Evolutionary conservation across 2,329 filamentous ascomycete genomes (phyloP), one percentile per base, ranked within the genome.

Genomic region (Xylaria sp.): DNA sequence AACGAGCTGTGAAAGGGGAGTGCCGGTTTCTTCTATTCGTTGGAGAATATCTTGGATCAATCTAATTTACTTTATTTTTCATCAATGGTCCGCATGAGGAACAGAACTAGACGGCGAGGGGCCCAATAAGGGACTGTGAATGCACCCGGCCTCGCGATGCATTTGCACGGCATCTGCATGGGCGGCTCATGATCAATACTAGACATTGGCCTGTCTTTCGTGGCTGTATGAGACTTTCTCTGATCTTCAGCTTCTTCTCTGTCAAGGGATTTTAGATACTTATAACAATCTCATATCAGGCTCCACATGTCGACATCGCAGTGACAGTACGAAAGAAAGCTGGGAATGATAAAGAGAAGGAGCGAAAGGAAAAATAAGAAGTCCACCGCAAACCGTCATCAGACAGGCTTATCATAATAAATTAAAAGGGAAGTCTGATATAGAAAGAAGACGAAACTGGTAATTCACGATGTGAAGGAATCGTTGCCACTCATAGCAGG

Each of bases 41-140:
- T 48, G 68, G 65, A 55, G 46, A 41, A 67, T 67, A 64, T 58
- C 57, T 65, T 61, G 50, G 18, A 44, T 41, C 66, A 57, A 69
- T 63, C 61, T 63, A 63, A 37, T 10, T 4, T 56, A 56, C 54
- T 18, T 37, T 9, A 12, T 25, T 41, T 23, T 58, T 46, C 12
- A 54, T 37, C 37, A 13, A 7, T 20, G 39, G 18, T 15, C n/a
- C 37, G 25, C 51, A 34, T 18, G 31, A 48, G 10, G n/a, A 25
- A 2, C 20, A 15, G 20, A 20, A 31, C 25, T 51, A 2, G n/a
- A 13, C 7, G 20, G n/a, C 28, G n/a, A 20, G 12, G 12, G 13
- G 39, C 41, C 23, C 37, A 31, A 9, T 37, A 37, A 46, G 34
- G 12, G 23, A 34, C 3, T 44, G 5, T 46, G n/a, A n/a, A 8